Evolutionary conservation across 441 rosid genomes (phyloP), one percentile per base, ranked within the genome.

Genomic region (Aquilaria agallochum): DNA sequence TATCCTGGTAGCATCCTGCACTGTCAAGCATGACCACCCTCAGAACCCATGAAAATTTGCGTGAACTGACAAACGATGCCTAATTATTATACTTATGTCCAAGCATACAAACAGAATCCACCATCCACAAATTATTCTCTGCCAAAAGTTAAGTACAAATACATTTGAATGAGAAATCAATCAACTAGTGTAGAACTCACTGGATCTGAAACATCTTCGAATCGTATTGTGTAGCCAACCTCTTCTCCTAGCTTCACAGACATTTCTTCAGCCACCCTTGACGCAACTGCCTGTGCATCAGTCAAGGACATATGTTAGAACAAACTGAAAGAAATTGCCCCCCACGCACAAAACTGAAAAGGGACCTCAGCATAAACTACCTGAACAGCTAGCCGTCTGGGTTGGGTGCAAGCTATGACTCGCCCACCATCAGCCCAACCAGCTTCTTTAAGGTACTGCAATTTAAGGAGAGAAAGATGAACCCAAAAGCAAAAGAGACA

Each of bases 391-490:
- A 89, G 80, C 66, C 99, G 78, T 65, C 97, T 82, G 5, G 98
- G 98, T 74, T 95, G 99, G n/a, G 97, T 95, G 72, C 99, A 95
- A 70, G 97, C 99, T 55, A 95, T 83, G 67, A 89, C 78, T 33
- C 92, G 92, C 11, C 98, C 99, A 60, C 95, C 92, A 75, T 89
- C 96, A 44, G 93, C 98, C 99, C 99, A 95, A 64, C 99, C 97
- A 54, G 97, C 99, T 80, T 95, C 99, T 76, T 85, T 92, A 53
- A 92, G 95, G 69, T 56, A 92, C 98, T 95, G 81, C 57, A 77
- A 67, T 55, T 50, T 12, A 47, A 68, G 8, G 59, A 62, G 3
- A 73, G 50, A 67, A 5, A 47, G 53, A 13, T 31, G 57, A 31
- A 54, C 30, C 51, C 57, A 36, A 1, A 63, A 45, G 50, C 50